Conservation (phyloP, 2,329 filamentous ascomycete genomes). For the Colletotrichum lindemuthianum region DNA sequence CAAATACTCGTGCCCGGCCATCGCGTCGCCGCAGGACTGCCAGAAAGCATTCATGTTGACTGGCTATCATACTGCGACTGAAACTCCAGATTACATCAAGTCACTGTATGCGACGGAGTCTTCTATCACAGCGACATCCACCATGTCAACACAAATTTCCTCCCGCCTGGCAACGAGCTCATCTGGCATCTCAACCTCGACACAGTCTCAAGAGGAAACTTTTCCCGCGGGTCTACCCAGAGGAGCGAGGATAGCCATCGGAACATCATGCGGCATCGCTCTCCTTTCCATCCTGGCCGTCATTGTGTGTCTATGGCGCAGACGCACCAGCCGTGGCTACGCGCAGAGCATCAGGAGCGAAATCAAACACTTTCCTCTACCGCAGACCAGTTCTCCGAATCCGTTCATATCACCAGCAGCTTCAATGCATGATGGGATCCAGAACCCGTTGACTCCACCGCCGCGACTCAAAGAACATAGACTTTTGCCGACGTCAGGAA, state of each 20-base stretch:
- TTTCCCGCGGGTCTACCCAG: conserved; percentile 43
- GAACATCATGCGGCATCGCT: conserved; percentile 52
- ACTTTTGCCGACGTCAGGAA: conserved; percentile 48
- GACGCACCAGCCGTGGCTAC: conserved; percentile 40
- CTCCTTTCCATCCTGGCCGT: conserved; percentile 50
- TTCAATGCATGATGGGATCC: conserved; percentile 40
- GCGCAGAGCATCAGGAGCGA: conserved; percentile 32
- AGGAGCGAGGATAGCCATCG: conserved; percentile 57
- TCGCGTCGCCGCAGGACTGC: conserved; percentile 13
- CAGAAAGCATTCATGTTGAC: conserved; percentile 8
- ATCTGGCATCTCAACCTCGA: not conserved
- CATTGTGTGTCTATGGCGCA: conserved; percentile 50
- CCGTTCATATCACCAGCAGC: conserved; percentile 53
- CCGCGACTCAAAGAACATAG: conserved; percentile 58
- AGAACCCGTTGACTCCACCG: conserved; percentile 53
- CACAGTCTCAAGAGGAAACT: not conserved
- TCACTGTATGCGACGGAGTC: not conserved
- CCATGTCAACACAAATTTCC: not conserved
- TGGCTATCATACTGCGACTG: not conserved
- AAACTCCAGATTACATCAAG: not conserved
- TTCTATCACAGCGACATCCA: not conserved
- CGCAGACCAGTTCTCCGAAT: conserved; percentile 49
- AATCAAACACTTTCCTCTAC: conserved; percentile 37
- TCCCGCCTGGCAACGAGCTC: not conserved
- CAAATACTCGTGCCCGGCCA: conserved; percentile 42